Conservation (phyloP, 352 stramenopile genomes). For the Phytophthora pisi region DNA sequence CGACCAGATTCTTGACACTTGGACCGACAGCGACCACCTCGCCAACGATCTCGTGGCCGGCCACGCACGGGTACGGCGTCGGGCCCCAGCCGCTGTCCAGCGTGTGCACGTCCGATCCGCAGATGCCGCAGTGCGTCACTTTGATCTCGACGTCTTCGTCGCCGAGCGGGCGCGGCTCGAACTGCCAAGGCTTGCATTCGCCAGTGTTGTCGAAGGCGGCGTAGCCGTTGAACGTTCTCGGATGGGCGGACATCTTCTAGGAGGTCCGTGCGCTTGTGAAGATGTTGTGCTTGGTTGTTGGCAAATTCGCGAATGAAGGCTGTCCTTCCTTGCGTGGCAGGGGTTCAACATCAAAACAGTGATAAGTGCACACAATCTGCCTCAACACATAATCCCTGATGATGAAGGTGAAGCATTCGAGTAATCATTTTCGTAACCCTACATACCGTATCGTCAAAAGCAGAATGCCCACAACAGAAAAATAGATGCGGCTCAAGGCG, state of each 20-base stretch:
- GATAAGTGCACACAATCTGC: too few relatives aligned
- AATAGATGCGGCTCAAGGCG: too few relatives aligned
- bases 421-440: too few relatives aligned
- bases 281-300: neutral
- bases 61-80: slow-evolving; percentile 2
- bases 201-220: slow-evolving; percentile 4
- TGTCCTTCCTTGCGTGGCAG: too few relatives aligned
- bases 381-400: too few relatives aligned
- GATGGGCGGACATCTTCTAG: neutral
- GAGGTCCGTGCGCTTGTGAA: neutral
- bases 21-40: neutral
- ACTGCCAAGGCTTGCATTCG: slow-evolving; percentile 17
- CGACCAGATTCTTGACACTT: neutral
- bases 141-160: slow-evolving; percentile 4
- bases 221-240: slow-evolving; percentile 2
- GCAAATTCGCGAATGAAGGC: neutral
- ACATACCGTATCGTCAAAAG: too few relatives aligned
- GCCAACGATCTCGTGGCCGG: slow-evolving; percentile 9
- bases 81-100: neutral
- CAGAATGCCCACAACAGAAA: too few relatives aligned
- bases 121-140: slow-evolving; percentile 5
- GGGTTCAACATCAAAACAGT: too few relatives aligned
- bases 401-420: too few relatives aligned
- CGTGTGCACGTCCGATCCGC: slow-evolving; percentile 6
- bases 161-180: neutral